Evolutionary conservation across 2,329 filamentous ascomycete species (phyloP).

Genomic region (Epichloe brachyelytri): DNA sequence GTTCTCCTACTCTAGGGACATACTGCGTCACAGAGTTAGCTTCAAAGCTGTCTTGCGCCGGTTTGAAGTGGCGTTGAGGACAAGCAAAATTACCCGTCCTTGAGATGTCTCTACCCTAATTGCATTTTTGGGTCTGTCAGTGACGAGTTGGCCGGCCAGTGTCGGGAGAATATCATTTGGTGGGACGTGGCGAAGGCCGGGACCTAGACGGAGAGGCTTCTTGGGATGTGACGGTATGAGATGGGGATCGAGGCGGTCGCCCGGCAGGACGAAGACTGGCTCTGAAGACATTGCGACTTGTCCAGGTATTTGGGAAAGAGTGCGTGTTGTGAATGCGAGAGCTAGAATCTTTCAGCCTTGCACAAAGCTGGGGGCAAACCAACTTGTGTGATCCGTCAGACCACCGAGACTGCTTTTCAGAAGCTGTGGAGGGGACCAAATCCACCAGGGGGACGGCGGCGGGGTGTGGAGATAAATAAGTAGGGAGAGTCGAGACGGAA

Average conservation of each 20-base stretch:
- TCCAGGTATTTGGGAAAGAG: neutral
- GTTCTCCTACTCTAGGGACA: constrained; percentile 63
- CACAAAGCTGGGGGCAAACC: neutral
- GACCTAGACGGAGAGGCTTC: constrained; percentile 65
- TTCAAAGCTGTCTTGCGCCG: neutral
- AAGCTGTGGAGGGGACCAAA: constrained; percentile 2
- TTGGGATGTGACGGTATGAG: constrained; percentile 56
- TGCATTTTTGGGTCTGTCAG: constrained; percentile 60
- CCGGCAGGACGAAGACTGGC: constrained; percentile 62
- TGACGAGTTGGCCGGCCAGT: constrained; percentile 52
- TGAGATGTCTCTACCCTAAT: constrained; percentile 63
- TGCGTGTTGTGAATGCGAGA: neutral
- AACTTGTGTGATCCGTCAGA: too few relatives aligned
- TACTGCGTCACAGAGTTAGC: constrained; percentile 42
- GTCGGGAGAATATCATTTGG: constrained; percentile 60
- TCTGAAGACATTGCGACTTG: constrained; percentile 38
- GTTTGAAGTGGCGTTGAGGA: neutral
- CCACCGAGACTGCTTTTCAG: neutral
- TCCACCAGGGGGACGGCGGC: too few relatives aligned
- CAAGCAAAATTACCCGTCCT: constrained; percentile 44
- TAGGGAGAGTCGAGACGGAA: too few relatives aligned
- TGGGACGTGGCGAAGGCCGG: constrained; percentile 70
- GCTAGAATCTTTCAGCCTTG: neutral
- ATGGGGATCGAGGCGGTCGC: constrained; percentile 56
- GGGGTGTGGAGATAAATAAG: too few relatives aligned